phyloP scores from a whole-genome alignment of 352 stramenopile genomes.

The Pythium guiyangense region DNA sequence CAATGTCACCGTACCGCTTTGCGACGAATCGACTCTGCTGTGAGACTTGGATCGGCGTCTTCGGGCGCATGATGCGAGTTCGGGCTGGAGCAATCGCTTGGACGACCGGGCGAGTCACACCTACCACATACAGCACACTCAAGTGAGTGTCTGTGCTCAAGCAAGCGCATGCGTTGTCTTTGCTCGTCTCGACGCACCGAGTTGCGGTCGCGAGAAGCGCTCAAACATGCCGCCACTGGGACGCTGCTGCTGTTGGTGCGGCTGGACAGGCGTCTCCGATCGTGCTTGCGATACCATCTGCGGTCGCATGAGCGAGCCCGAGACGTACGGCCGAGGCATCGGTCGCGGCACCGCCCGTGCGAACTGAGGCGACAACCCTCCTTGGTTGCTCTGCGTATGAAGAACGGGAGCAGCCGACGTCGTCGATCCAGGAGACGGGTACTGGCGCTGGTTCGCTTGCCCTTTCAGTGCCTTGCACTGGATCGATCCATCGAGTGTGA shows the following conservation, averaged over 20 bases:
- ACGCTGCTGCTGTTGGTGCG: conserved; percentile 50
- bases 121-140: background rate
- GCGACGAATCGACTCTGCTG: conserved; percentile 57
- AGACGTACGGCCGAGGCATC: conserved; percentile 25
- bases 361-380: conserved; percentile 43
- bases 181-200: conserved; percentile 18
- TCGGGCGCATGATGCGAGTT: conserved; percentile 58
- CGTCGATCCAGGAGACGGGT: conserved; percentile 55
- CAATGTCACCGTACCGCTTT: conserved; percentile 57
- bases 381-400: conserved; percentile 24
- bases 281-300: conserved; percentile 18
- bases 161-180: too few relatives aligned
- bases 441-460: conserved; percentile 39
- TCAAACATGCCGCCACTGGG: conserved; percentile 57
- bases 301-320: conserved; percentile 16
- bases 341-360: conserved; percentile 34
- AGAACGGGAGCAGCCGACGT: conserved; percentile 28
- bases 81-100: conserved; percentile 37
- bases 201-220: conserved; percentile 55
- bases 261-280: conserved; percentile 33
- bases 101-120: conserved; percentile 23
- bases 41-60: conserved; percentile 61
- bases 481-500: background rate
- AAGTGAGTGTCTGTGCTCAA: background rate
- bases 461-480: conserved; percentile 73